phyloP scores from a whole-genome alignment of 345 rosid species.

The Euphorbia tirucalli region DNA sequence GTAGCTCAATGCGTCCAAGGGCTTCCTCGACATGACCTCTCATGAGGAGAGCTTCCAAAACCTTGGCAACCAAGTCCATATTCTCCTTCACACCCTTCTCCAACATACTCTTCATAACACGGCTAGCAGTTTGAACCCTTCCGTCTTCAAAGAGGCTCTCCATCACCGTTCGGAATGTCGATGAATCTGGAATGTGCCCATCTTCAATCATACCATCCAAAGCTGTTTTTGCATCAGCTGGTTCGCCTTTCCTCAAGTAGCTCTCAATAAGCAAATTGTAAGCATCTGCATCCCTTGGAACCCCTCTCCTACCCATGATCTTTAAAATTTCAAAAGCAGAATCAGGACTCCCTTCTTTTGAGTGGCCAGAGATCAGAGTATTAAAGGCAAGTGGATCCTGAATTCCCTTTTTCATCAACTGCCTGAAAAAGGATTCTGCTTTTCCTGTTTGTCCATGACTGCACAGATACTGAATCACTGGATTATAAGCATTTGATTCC shows the following conservation, averaged over 20 bases:
- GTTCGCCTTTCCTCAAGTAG: constrained; percentile 88
- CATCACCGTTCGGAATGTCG: constrained; percentile 75
- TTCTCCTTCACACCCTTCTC: constrained; percentile 78
- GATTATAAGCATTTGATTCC: constrained; percentile 64
- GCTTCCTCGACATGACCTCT: constrained; percentile 96
- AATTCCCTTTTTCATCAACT: constrained; percentile 83
- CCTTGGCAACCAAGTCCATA: constrained; percentile 72
- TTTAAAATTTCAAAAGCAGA: constrained; percentile 75
- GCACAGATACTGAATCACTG: constrained; percentile 65
- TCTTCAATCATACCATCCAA: constrained; percentile 84
- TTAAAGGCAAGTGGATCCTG: constrained; percentile 68
- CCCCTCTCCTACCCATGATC: constrained; percentile 79
- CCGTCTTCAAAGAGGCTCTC: constrained; percentile 82
- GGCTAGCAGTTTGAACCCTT: constrained; percentile 89
- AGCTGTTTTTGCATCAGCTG: constrained; percentile 82
- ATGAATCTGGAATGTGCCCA: constrained; percentile 67
- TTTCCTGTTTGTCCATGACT: constrained; percentile 63
- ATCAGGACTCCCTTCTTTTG: constrained; percentile 79
- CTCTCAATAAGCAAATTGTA: constrained; percentile 71
- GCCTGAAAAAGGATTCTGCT: constrained; percentile 82
- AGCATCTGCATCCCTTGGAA: constrained; percentile 69
- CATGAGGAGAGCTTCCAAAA: constrained; percentile 76
- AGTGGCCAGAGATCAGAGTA: constrained; percentile 68
- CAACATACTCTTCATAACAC: constrained; percentile 81
- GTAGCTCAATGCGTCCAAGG: constrained; percentile 72